Evolutionary conservation across 441 rosid genomes (phyloP), one percentile per base, ranked within the genome.

Genomic region (Hura crepitans): DNA sequence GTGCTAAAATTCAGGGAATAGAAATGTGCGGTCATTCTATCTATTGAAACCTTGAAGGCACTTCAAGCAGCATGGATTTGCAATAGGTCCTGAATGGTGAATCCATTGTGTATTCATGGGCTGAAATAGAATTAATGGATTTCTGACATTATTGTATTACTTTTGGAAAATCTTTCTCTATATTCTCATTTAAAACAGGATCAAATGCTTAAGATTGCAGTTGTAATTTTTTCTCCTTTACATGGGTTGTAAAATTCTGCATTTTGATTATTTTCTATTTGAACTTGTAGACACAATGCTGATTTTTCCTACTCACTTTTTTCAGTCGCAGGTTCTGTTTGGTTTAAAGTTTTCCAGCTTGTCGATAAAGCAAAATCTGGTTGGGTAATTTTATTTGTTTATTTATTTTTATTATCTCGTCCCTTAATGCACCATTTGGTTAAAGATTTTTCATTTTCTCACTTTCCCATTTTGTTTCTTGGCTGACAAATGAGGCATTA

Each of bases 281-380:
- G 67, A 57, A 62, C n/a, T 31, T 30, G 1, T 20, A 18, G 5
- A 17, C 25, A 22, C 55, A 43, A 43, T 51, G 9, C 33, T 70
- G 61, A 68, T 65, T 60, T 65, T 49, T 27, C 33, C 42, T 35
- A 22, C 22, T 11, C 15, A 42, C 17, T 68, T 67, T 78, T 68
- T 80, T 63, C 88, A 86, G 93, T 87, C 62, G 6, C 86, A 76
- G 72, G 82, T 84, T 63, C 72, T 79, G 22, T 79, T 90, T 43
- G 96, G 99, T 83, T 77, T 92, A 73, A 84, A 82, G 83, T 85
- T 94, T 81, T 84, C 93, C 72, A 86, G 94, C 87, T 92, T 94
- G 86, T 85, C 89, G 31, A 77, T 89, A 68, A 94, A 86, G 82
- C 97, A 91, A 81, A 85, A 74, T 78, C 76, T 77, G 63, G 80